phyloP scores from a whole-genome alignment of 352 stramenopile genomes.

The Globisporangium mamillatum region DNA sequence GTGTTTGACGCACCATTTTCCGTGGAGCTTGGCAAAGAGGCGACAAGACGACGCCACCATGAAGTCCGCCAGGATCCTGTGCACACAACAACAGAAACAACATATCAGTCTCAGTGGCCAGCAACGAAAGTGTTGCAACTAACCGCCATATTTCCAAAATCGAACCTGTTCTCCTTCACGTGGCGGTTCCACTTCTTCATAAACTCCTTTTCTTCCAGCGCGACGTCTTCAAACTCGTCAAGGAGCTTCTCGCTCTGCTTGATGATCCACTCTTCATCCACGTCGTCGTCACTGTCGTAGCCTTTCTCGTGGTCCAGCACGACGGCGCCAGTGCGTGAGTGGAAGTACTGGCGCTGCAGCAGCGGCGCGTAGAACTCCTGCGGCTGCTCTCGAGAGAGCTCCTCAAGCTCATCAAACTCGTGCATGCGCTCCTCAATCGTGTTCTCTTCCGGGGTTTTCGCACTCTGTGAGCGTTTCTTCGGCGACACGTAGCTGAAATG shows the following conservation, averaged over 20 bases:
- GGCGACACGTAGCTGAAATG: conserved; percentile 63
- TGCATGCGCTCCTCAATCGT: conserved; percentile 61
- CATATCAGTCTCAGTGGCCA: not conserved
- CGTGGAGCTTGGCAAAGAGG: conserved; percentile 78
- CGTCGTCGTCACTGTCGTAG: conserved; percentile 87
- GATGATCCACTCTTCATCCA: conserved; percentile 88
- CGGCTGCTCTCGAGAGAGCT: conserved; percentile 49
- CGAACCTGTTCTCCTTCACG: conserved; percentile 72
- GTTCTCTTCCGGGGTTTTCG: conserved; percentile 25
- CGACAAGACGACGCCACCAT: conserved; percentile 86
- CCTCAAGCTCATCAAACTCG: conserved; percentile 71
- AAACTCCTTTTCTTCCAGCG: conserved; percentile 85
- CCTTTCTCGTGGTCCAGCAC: conserved; percentile 81
- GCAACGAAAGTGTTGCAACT: not conserved
- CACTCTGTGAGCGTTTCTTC: conserved; percentile 33
- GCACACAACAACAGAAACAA: not conserved
- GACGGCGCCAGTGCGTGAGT: conserved; percentile 80
- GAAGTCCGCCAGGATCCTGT: conserved; percentile 80
- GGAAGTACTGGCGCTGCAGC: conserved; percentile 85
- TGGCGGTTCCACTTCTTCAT: conserved; percentile 91
- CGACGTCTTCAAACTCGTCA: conserved; percentile 87
- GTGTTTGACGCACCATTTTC: conserved; percentile 53
- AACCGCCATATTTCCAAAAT: conserved; percentile 5
- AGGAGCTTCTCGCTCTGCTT: conserved; percentile 84
- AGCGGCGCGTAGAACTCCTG: conserved; percentile 72